phyloP scores from a whole-genome alignment of 768 basidiomycete species.

The Russula ochroleuca region DNA sequence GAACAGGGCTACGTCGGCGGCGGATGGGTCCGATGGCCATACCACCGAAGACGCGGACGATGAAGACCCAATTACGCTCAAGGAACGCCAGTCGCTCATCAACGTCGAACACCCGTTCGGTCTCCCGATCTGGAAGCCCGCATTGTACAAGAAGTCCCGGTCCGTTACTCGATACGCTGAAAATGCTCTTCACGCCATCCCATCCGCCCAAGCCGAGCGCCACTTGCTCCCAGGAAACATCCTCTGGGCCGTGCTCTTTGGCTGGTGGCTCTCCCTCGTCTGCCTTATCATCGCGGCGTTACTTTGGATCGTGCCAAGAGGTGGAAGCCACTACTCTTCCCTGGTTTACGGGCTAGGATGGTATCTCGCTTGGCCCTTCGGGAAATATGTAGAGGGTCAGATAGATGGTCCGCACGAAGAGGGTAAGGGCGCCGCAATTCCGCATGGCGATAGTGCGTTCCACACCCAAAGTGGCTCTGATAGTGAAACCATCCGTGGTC shows the following conservation, averaged over 20 bases:
- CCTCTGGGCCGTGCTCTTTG: conserved; percentile 85
- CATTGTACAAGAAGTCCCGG: conserved; percentile 95
- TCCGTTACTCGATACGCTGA: conserved; percentile 96
- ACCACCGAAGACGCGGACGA: conserved; percentile 47
- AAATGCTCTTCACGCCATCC: conserved; percentile 85
- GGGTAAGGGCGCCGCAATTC: conserved; percentile 39
- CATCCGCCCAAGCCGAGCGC: conserved; percentile 88
- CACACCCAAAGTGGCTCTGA: conserved; percentile 32
- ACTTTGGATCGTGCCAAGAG: conserved; percentile 69
- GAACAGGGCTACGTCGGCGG: conserved; percentile 36
- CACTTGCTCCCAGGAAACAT: conserved; percentile 93
- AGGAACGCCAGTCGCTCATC: conserved; percentile 95
- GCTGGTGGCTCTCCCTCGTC: conserved; percentile 83
- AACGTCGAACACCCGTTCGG: conserved; percentile 99
- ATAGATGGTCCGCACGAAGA: conserved; percentile 34
- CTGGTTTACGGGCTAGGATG: conserved; percentile 89
- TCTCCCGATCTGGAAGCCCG: conserved; percentile 99
- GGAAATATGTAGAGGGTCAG: conserved; percentile 94
- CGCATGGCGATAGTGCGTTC: conserved; percentile 34
- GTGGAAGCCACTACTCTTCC: conserved; percentile 79
- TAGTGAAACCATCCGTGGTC: conserved; percentile 37
- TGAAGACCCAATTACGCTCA: conserved; percentile 88
- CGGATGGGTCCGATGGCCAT: conserved; percentile 36
- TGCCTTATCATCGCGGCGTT: conserved; percentile 66
- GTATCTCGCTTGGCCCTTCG: conserved; percentile 98